Evolutionary conservation across 108 stramenopile genomes (phyloP), one percentile per base, ranked within the genome.

Genomic region (Cyclotella baltica): DNA sequence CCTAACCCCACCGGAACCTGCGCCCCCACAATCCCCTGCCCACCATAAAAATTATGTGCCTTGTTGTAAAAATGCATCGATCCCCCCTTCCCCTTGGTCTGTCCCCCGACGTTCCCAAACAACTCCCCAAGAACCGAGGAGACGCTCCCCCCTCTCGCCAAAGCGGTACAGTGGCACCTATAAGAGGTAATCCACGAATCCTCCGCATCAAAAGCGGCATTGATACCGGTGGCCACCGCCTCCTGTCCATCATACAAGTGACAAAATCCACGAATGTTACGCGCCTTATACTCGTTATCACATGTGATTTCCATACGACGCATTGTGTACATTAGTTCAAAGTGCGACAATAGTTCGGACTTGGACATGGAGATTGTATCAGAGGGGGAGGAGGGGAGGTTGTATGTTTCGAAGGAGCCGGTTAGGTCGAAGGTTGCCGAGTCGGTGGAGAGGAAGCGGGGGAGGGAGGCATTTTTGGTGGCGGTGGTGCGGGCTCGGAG

Each of bases 41-140:
- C 99, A 55, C 99, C 99, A 78, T 75, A 99, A 87, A 99, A 99
- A 84, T 97, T 96, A 77, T 97, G 81, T 66, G 87, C 84, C 88
- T 99, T 99, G 85, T 87, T 96, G 94, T 99, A 99, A 89, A 99
- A 96, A 87, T 99, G 99, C 99, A 99, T 99, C 40, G 96, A 97
- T 59, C 99, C 99, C 16, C 99, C 99, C 92, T 99, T 99, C 23
- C 94, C 99, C 69, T 90, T 85, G 55, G 97, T 87, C 51, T 77
- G 59, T 20, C 98, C 98, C 69, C 77, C 79, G 16, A 77, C 50
- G 52, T 85, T 72, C 55, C 98, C 98, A 77, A 98, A 96, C 68
- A 98, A 75, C 71, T 98, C 99, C 4, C 93, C 98, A 56, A 99
- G 70, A 20, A 99, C 88, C 15, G 59, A 62, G 47, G 91, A 82